Evolutionary conservation across 164 flowering plant species (phyloP), one percentile per base, ranked within the genome.

Genomic region (Euptelea pleiosperma): DNA sequence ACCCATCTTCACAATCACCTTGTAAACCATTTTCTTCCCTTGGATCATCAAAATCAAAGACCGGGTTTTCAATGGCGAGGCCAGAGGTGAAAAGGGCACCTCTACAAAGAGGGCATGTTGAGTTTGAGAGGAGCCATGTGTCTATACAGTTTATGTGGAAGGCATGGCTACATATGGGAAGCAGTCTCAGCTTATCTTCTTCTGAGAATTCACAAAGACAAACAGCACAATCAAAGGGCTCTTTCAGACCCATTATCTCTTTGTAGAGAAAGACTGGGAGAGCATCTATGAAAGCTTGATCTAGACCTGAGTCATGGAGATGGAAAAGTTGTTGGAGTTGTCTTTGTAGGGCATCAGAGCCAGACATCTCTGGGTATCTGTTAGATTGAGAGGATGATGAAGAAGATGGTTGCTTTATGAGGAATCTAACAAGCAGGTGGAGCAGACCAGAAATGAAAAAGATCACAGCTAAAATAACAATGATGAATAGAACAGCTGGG

Each of bases 161-260:
- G 28, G 97, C 93, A 73, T 90, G 97, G 50, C 87, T 72, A 44
- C 97, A 90, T 3, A 59, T 33, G 2, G 95, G 95, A 52, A 90
- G 86, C 67, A 85, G 70, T 64, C 92, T 81, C 24, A 90, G 79
- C 67, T 72, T 74, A 63, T 90, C 97, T 3, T 66, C 47, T 12
- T 73, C 77, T 6, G 79, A 70, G 46, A 87, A 90, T 60, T 90
- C 93, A 57, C 83, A 79, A 0, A 85, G 70, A 63, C 97, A 90
- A 61, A 90, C 93, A 14, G 97, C 87, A 66, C 97, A 90, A 69
- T 90, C 97, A 64, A 87, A 87, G 29, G 90, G 90, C 55, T 87
- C 93, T 55, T 81, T 82, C 22, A 72, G 47, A 11, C 89, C 93
- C 71, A 76, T 61, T 11, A 91, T 73, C 34, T 86, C 87, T 57